Base-by-base conservation (phyloP, 768 basidiomycete species). In the Tephrocybe sp. region DNA sequence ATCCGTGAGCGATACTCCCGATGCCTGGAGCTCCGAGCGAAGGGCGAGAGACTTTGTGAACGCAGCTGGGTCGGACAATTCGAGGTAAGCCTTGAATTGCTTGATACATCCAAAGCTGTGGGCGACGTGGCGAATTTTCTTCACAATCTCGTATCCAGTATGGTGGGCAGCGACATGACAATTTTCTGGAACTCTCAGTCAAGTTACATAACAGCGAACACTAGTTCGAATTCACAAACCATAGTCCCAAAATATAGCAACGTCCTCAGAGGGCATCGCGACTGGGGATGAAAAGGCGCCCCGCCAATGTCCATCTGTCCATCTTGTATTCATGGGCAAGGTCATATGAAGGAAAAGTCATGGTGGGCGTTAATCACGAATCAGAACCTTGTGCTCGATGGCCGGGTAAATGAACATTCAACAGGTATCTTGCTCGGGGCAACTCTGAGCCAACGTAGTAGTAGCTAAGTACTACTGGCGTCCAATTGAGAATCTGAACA, bases 71-170 rank as follows among this genome's bases (percentile, higher is more conserved):
- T 74, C 69, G 5, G 78, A 68, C 16, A 76, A 51, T 54, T 81
- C 75, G 30, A 79, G 63, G 60, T 84, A 84, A 15, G 81, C 81
- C 58, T 76, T 80, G 71, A 84, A 82, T 0, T 69, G 58, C 13
- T 70, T 75, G 25, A 82, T 69, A 45, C 58, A 66, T 38, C 82
- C 82, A 57, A 74, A 79, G n/a, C 64, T 47, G 54, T 78, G 79
- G 1, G 78, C 76, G 12, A 78, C 62, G 39, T 63, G 64, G 32
- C 76, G 69, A 9, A 84, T 74, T 41, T 69, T 73, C 56, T 72
- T 69, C 2, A 70, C 75, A 9, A 81, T 61, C 15, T 69, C 68
- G 55, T 74, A 77, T 15, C 78, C 75, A 13, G 76, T 65, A 2
- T 67, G 60, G 24, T 54, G 67, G 13, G 73, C 63, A 6, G 80